Conservation (phyloP, 2,329 filamentous ascomycete species). For the Mollisia scopiformis region DNA sequence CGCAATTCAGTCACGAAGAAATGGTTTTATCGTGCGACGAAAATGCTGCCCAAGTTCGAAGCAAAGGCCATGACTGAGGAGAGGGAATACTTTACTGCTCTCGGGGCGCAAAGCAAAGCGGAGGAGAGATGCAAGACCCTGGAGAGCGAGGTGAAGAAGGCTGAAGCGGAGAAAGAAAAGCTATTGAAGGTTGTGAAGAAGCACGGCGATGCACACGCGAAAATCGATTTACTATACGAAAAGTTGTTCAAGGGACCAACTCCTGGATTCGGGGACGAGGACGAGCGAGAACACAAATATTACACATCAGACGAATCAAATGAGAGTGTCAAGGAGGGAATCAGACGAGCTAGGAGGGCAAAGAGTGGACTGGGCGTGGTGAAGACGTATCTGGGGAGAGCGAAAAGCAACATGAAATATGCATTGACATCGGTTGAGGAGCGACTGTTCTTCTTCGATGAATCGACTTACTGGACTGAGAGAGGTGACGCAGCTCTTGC, state of each 20-base stretch:
- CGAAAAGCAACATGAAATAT: background rate
- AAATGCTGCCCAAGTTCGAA: conserved; percentile 7
- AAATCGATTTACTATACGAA: conserved; percentile 13
- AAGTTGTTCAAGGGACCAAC: conserved; percentile 10
- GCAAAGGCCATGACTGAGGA: conserved; percentile 14
- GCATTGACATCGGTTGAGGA: background rate
- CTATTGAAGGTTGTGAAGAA: conserved; percentile 1
- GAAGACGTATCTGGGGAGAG: background rate
- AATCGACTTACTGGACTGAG: background rate
- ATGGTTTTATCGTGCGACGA: conserved; percentile 7
- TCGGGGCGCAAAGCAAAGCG: conserved; percentile 5
- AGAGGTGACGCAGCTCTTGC: background rate
- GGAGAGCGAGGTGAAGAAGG: background rate
- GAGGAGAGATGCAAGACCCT: background rate
- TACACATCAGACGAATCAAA: conserved; percentile 2
- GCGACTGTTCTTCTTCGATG: background rate
- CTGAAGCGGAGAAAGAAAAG: background rate
- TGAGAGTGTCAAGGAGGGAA: conserved; percentile 2
- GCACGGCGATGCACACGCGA: conserved; percentile 6
- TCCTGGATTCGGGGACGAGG: conserved; percentile 8
- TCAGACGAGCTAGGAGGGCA: background rate
- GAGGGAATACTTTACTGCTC: background rate
- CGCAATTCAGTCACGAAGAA: conserved; percentile 5
- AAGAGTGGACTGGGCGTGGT: background rate
- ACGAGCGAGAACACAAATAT: conserved; percentile 1